Base-by-base conservation (phyloP, 2,329 filamentous ascomycete genomes). In the Ceratocystiopsis minuta region DNA sequence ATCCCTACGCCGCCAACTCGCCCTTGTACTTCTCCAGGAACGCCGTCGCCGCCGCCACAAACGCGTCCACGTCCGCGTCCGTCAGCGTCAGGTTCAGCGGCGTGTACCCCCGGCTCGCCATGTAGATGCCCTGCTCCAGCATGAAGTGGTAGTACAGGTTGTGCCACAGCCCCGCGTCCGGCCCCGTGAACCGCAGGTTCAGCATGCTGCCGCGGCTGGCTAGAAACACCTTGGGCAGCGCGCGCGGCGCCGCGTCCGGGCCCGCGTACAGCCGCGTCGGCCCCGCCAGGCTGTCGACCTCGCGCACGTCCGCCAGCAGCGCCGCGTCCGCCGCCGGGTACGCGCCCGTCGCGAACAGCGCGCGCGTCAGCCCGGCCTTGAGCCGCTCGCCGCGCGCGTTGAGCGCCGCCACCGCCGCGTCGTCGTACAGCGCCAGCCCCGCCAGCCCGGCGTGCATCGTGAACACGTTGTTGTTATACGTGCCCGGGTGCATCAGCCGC, bases 391-490 rank as follows among this genome's bases (percentile, higher is more conserved):
- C 61, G 12, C 43, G 38, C 3, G 45, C 46, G 13, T 57, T 61
- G 45, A 61, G 58, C 7, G 43, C 46, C 2, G 41, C 42, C 16
- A 56, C 56, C 11, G 52, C 52, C 5, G 55, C 51, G 7, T 55
- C 52, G 0, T 60, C 60, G 42, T 59, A 64, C 2, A 63, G 43
- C 39, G 56, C 48, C 18, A 64, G 50, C 0, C 59, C 62, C 4
- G 55, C 55, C 41, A 61, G 49, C 4, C 75, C 75, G 7, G 69
- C 68, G 17, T 62, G 59, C 63, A 78, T 79, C 3, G 67, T 67
- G 12, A 78, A 55, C 48, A 76, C 75, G 49, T 78, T 78, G 50
- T 78, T 76, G 41, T 48, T 45, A 35, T 75, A 78, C 0, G 73
- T 78, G 0, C 73, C 73, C 0, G 69, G 67, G 49, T 78, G 72